Evolutionary conservation across 2,329 filamentous ascomycete genomes (phyloP).

Genomic region (Aspergillus phoenicis): DNA sequence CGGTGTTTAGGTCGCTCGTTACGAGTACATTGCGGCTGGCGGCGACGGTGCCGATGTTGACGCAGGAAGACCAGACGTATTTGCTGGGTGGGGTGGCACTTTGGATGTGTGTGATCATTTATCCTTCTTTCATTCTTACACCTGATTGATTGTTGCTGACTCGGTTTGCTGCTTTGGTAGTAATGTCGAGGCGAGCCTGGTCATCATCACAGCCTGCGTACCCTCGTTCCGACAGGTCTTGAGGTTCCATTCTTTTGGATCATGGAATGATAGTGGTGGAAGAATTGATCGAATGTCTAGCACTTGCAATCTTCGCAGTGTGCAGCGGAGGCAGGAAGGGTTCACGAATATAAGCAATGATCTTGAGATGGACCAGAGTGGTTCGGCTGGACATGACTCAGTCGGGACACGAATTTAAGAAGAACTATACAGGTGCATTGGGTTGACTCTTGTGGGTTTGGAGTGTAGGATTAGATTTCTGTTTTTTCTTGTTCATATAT

Average conservation of each 20-base stretch:
- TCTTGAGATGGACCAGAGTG: not conserved
- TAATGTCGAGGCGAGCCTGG: conserved; percentile 2
- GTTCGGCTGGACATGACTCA: not conserved
- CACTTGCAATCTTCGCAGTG: conserved; percentile 1
- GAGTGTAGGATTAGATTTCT: too few species aligned
- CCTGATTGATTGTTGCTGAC: not conserved
- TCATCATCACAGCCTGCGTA: not conserved
- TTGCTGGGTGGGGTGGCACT: not conserved
- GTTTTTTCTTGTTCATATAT: too few species aligned
- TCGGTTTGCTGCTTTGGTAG: not conserved
- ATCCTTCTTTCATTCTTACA: too few species aligned
- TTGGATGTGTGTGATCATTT: not conserved
- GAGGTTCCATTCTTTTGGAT: not conserved
- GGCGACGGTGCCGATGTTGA: not conserved
- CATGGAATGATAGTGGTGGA: not conserved
- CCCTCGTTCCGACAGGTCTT: conserved; percentile 1
- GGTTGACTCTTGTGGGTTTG: too few species aligned
- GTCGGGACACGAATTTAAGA: not conserved
- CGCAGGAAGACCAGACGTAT: not conserved
- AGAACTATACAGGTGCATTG: not conserved
- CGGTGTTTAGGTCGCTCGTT: not conserved
- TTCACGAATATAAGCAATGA: conserved; percentile 2
- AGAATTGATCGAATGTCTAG: not conserved
- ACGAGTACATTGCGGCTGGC: not conserved
- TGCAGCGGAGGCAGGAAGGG: not conserved